These are phyloP conservation scores for Ananas comosus DNA, from an alignment of 176 grass and related monocot species.

Conservation along the genomic window DNA sequence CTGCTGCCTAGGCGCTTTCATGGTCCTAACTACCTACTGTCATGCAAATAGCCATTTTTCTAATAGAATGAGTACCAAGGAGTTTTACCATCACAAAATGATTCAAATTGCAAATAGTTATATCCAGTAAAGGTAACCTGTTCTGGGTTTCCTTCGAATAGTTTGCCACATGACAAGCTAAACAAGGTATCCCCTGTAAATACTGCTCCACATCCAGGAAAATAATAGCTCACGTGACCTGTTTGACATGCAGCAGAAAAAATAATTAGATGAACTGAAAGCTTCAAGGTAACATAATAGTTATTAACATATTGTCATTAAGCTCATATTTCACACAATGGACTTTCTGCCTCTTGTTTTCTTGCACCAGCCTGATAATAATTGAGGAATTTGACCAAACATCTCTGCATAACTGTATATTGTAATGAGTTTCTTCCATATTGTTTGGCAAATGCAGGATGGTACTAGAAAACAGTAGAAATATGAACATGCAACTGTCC, in stretches of 20 bases:
- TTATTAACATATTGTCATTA: neutral
- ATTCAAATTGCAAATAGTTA: neutral
- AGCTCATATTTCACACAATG: neutral
- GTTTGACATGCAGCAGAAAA: conserved; percentile 16
- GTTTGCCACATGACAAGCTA: conserved; percentile 89
- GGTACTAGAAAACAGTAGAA: neutral
- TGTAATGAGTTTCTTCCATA: no score
- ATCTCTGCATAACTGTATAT: neutral
- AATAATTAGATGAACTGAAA: neutral
- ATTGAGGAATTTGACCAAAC: neutral
- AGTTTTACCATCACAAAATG: neutral
- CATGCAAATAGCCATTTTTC: no score
- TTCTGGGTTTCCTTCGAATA: conserved; percentile 88
- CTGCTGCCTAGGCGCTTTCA: no score
- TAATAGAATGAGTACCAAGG: neutral
- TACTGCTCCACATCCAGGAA: conserved; percentile 70
- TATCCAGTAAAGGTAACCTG: conserved; percentile 40
- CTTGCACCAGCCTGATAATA: neutral
- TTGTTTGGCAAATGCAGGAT: neutral
- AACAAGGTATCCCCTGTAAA: conserved; percentile 94
- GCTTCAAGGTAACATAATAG: conserved; percentile 5
- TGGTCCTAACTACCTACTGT: no score
- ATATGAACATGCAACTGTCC: neutral
- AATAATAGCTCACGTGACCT: conserved; percentile 93
- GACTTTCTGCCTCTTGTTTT: neutral